Evolutionary conservation across 305 asterid species (phyloP), one percentile per base, ranked within the genome.

Genomic region (Solanum hybrid): DNA sequence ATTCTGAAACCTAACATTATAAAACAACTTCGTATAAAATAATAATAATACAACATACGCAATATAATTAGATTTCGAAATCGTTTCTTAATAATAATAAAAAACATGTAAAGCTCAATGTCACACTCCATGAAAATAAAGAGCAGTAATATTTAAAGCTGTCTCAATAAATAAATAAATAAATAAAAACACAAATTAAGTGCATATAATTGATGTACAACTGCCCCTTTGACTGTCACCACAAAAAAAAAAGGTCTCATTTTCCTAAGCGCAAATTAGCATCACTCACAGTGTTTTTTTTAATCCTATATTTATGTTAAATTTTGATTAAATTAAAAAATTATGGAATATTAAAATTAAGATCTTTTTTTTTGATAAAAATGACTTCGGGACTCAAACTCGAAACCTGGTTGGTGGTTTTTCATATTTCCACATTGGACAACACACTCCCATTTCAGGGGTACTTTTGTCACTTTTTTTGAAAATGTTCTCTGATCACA

Each of bases 211-310:
- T 84, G 38, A 79, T 57, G 41, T 82, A 89, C 88, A 89, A 84
- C 88, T 89, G 80, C 26, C 14, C 13, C 37, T 39, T 34, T 32
- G 86, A 89, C 90, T 39, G 4, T 79, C 57, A 79, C 85, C 85
- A 38, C 68, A 11, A 7, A 15, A 76, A 88, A 51, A 51, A 24
- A 45, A 5, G 31, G 6, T 24, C 26, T 77, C 87, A 29, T 13
- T 88, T 68, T 14, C 61, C 27, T 26, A 51, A 31, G 90, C 57
- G 87, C 87, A 88, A 45, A 27, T 45, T 88, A 88, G 76, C 90
- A 88, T 51, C 87, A 7, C 8, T 15, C 90, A 45, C 86, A 2
- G 12, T 37, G 37, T 8, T 31, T 57, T 80, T 7, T 45, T 45
- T 13, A 13, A 45, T 45, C 61, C 8, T 13, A 13, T 13, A 41